phyloP scores from a whole-genome alignment of 768 basidiomycete species.

The Guyanaporus albipodus region DNA sequence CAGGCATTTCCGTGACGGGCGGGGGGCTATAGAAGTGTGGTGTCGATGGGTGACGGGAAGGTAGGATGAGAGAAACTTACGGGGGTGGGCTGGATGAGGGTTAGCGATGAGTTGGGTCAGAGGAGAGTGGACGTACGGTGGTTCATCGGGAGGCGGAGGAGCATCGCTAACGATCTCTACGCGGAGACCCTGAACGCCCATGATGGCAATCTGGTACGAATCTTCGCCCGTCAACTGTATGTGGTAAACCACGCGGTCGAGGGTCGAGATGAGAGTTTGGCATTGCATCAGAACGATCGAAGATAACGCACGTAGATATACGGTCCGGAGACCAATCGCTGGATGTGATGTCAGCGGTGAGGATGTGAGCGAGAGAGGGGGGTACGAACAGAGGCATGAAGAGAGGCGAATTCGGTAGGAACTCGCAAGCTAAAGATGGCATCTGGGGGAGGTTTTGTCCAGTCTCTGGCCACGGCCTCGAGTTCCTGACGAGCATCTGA shows the following conservation, averaged over 20 bases:
- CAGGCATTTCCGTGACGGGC: slow-evolving; percentile 84
- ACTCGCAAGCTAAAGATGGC: slow-evolving; percentile 72
- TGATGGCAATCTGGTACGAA: slow-evolving; percentile 84
- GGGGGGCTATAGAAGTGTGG: slow-evolving; percentile 40
- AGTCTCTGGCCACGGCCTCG: slow-evolving; percentile 74
- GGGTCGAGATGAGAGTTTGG: slow-evolving; percentile 7
- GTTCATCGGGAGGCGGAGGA: slow-evolving; percentile 80
- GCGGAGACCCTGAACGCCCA: slow-evolving; percentile 75
- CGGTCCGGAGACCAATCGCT: slow-evolving; percentile 78
- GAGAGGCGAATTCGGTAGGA: slow-evolving; percentile 83
- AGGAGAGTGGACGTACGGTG: slow-evolving; percentile 49
- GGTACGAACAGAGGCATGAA: slow-evolving; percentile 71
- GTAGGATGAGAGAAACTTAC: slow-evolving; percentile 34
- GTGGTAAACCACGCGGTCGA: slow-evolving; percentile 21
- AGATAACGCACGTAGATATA: slow-evolving; percentile 69
- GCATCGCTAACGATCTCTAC: slow-evolving; percentile 85
- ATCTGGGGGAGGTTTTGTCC: slow-evolving; percentile 84
- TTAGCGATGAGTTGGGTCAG: slow-evolving; percentile 7
- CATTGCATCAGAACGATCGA: slow-evolving; percentile 11
- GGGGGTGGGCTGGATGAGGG: slow-evolving; percentile 41
- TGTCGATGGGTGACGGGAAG: slow-evolving; percentile 4
- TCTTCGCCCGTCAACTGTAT: slow-evolving; percentile 75
- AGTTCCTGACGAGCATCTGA: slow-evolving; percentile 56
- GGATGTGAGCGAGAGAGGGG: slow-evolving; percentile 6
- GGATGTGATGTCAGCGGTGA: slow-evolving; percentile 23